phyloP scores from a whole-genome alignment of 2,329 filamentous ascomycete genomes.

The Fusarium caatingaense region DNA sequence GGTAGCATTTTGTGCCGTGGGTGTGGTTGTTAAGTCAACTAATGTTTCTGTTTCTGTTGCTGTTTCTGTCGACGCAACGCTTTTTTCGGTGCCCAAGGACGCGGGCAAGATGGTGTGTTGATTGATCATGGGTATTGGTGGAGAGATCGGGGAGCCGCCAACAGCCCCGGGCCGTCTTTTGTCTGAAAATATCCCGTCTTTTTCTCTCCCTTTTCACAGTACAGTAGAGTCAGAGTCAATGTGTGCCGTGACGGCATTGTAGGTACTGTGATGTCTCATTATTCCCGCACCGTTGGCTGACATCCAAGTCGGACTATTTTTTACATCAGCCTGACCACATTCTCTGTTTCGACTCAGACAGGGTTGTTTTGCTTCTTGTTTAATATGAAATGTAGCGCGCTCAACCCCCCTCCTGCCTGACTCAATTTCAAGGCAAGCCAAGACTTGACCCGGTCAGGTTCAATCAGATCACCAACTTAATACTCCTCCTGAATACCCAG shows the following conservation, averaged over 20 bases:
- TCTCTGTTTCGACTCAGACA: slow-evolving; percentile 14
- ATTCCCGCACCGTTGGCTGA: not conserved
- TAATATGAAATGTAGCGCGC: not conserved
- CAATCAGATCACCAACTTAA: not conserved
- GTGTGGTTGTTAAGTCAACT: slow-evolving; percentile 16
- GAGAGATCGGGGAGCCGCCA: slow-evolving; percentile 34
- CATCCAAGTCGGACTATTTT: not conserved
- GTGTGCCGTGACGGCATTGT: not conserved
- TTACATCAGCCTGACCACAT: not conserved
- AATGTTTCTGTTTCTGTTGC: not conserved
- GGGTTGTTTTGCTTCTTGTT: slow-evolving; percentile 3
- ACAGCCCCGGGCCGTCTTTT: slow-evolving; percentile 17
- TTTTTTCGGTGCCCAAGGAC: slow-evolving; percentile 25
- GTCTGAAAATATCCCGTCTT: not conserved
- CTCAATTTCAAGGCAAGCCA: slow-evolving; percentile 8
- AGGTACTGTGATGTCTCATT: not conserved
- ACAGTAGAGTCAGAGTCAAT: not conserved
- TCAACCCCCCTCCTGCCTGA: slow-evolving; percentile 21
- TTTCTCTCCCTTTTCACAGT: not conserved
- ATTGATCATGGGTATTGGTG: slow-evolving; percentile 20
- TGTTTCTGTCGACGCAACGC: slow-evolving; percentile 28
- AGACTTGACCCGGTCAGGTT: not conserved
- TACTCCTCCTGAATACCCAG: not conserved
- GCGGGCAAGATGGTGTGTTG: slow-evolving; percentile 20
- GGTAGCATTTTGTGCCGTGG: slow-evolving; percentile 26